A percentile compares a stretch with the other conserved stretches of the same genome.
Evolutionary conservation across 768 basidiomycete species (phyloP).

Genomic region (Tricholoma flavovirens): DNA sequence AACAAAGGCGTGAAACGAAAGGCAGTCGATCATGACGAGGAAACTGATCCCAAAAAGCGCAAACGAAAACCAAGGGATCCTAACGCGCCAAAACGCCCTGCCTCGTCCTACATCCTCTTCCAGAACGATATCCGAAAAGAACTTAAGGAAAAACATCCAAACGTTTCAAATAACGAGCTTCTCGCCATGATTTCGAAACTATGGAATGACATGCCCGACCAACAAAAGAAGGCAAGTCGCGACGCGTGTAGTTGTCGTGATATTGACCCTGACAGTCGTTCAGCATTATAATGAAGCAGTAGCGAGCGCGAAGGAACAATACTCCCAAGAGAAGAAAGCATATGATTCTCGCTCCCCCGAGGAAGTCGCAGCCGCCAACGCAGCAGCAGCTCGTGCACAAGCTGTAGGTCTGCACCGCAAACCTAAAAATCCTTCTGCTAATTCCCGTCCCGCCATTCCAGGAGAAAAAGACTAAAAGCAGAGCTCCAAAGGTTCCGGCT

Average conservation of each 20-base stretch:
- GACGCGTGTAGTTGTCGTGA: conserved; percentile 5
- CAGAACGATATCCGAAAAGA: conserved; percentile 84
- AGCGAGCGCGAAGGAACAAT: conserved; percentile 55
- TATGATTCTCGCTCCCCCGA: conserved; percentile 55
- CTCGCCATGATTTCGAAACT: conserved; percentile 63
- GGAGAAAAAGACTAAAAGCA: conserved; percentile 20
- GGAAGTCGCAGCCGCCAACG: conserved; percentile 42
- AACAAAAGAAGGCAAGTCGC: conserved; percentile 67
- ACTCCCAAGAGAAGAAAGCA: conserved; percentile 55
- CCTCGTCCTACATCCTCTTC: conserved; percentile 90
- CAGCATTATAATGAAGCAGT: conserved; percentile 52
- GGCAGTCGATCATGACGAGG: conserved; percentile 36
- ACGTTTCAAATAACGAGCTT: conserved; percentile 65
- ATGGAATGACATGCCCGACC: conserved; percentile 65
- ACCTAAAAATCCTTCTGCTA: background rate
- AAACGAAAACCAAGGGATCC: conserved; percentile 81
- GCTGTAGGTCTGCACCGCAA: conserved; percentile 24
- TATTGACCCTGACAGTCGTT: conserved; percentile 6
- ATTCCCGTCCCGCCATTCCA: conserved; percentile 4
- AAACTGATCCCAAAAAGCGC: conserved; percentile 40
- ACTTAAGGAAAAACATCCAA: conserved; percentile 60
- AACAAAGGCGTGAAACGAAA: conserved; percentile 49
- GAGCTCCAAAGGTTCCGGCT: conserved; percentile 7
- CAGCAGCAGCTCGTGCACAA: conserved; percentile 35
- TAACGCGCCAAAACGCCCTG: conserved; percentile 90